Evolutionary conservation across 805 yeast genomes (phyloP), one percentile per base, ranked within the genome.

Genomic region (Hanseniaspora hatyaiensis): DNA sequence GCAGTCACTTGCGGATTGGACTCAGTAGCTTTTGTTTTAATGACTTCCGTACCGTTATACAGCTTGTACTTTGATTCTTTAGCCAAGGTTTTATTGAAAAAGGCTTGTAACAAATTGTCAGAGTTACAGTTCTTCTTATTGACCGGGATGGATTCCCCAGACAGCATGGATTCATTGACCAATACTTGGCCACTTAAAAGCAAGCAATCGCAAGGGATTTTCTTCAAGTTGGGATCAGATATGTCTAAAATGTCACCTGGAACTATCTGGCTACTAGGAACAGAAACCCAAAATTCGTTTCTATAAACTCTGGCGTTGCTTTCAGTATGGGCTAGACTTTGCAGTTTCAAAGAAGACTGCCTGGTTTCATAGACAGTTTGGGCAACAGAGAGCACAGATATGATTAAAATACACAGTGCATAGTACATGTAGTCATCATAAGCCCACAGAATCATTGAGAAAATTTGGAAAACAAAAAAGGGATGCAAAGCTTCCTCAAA

Each of bases 101-200:
- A 45, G 2, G 42, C 28, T 16, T 15, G 9, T 46, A 88, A 67
- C n/a, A 68, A 64, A 12, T 80, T 71, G 13, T 73, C 70, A 1
- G 71, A 65, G 1, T 92, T 85, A 23, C 48, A 42, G 1, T 83
- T 73, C 9, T 69, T 52, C 61, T 92, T 92, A 0, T 96, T 76
- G 2, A 92, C 95, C 0, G 99, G 98, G 1, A 92, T 96, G 45
- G 96, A 86, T 62, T 92, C 99, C 33, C 99, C 99, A 0, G 99
- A 92, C 18, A 92, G 71, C 95, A 92, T 92, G 5, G 96, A 83
- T 60, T 92, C 99, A 62, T 92, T 92, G n/a, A 92, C 82, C 47
- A 92, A 87, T 60, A 95, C 84, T 59, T 88, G 97, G 44, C 99
- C 98, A 29, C 87, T 76, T 16, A 89, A 65, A 42, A 92, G 68